Conservation (phyloP, 176 grass and related monocot genomes). For the Luzula sylvatica region DNA sequence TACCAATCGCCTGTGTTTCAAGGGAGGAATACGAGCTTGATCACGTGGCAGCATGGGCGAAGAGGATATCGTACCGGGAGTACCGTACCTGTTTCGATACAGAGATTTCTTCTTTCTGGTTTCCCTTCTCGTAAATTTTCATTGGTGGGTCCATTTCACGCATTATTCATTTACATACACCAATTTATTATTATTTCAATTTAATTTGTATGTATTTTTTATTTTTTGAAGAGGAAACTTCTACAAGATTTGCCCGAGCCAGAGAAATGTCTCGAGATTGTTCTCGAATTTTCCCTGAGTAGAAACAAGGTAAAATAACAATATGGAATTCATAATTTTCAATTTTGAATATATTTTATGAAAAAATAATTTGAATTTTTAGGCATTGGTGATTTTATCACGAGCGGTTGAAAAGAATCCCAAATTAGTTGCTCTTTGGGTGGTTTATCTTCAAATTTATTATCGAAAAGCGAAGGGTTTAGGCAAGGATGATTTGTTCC, state of each 20-base stretch:
- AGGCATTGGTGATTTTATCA: slow-evolving; percentile 72
- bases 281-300: slow-evolving; percentile 56
- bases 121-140: slow-evolving; percentile 50
- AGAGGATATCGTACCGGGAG: slow-evolving; percentile 83
- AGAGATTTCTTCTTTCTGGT: slow-evolving; percentile 73
- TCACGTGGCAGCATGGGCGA: slow-evolving; percentile 93
- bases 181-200: slow-evolving; percentile 14
- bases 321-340: not conserved
- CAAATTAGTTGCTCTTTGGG: slow-evolving; percentile 62
- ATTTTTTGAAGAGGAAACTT: slow-evolving; percentile 52
- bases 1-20: too few relatives aligned
- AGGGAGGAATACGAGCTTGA: too few relatives aligned
- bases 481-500: slow-evolving; percentile 95
- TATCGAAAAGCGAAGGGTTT: slow-evolving; percentile 78
- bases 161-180: not conserved
- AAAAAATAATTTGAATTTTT: slow-evolving; percentile 27
- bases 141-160: slow-evolving; percentile 1
- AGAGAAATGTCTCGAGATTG: slow-evolving; percentile 65
- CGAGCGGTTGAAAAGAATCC: slow-evolving; percentile 74
- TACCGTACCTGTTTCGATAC: slow-evolving; percentile 82
- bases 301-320: slow-evolving; percentile 65
- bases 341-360: slow-evolving; percentile 7
- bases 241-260: slow-evolving; percentile 58
- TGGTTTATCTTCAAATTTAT: slow-evolving; percentile 95
- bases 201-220: slow-evolving; percentile 29